Base-by-base conservation (phyloP, 2,329 filamentous ascomycete genomes). In the Cladosporium sp. region DNA sequence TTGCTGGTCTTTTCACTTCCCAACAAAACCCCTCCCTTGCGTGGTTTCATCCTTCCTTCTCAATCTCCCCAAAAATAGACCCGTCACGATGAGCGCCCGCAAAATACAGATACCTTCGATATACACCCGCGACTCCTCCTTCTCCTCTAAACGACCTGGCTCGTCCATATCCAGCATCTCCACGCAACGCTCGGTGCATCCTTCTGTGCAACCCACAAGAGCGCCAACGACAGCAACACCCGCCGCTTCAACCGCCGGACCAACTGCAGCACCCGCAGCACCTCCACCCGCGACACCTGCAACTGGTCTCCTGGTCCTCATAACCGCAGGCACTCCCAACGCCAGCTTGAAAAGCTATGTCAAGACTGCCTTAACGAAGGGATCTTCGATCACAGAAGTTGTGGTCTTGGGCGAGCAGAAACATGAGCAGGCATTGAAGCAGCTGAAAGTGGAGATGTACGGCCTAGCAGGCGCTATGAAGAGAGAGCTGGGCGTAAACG, bases 391-490 rank as follows among this genome's bases (percentile, higher is more conserved):
- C 16, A 40, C 35, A 8, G 43, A 46, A 34, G 28, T 53, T 9
- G 19, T 46, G 43, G 34, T 53, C 9, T 19, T 53, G 37, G 50
- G 50, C 50, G 44, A 46, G 35, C n/a, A 41, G 28, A 46, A 53
- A 34, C 22, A 58, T 13, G 58, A 56, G 50, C 43, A 46, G 32
- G 38, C 46, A 8, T 13, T 61, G 32, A 62, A 60, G 56, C 52
- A 60, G 51, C 37, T 62, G 34, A 62, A 61, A 43, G 59, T 62
- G 51, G 56, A 59, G 9, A 41, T 59, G 18, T 62, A 59, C 35
- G 55, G 52, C 5, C 13, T 62, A 19, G 49, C 56, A 6, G 59
- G 59, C 1, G 58, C 54, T 44, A 31, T 61, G 49, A 48, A 58
- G 28, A 53, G 57, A 48, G 62, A 67, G 43, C 42, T 60, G n/a